Conservation (phyloP, 345 rosid species). For the Gossypium herbaceum region DNA sequence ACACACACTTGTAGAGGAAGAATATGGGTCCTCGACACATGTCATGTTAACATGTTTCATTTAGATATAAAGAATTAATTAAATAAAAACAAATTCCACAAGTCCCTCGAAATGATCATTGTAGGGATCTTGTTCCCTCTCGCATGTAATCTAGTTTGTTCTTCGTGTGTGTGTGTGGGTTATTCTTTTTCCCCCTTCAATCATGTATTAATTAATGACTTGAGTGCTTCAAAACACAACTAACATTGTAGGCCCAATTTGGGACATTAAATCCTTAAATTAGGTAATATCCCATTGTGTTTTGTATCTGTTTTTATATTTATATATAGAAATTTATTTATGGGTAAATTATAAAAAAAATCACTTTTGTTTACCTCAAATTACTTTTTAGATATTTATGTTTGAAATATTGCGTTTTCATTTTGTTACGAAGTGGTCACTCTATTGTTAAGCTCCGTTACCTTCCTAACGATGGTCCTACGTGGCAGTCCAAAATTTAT, state of each 20-base stretch:
- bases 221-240: conserved; percentile 26
- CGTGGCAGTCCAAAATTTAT: too few relatives aligned
- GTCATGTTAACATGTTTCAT: conserved; percentile 35
- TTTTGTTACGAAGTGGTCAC: too few relatives aligned
- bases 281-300: conserved; percentile 31
- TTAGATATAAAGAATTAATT: conserved; percentile 18
- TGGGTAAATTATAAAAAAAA: too few relatives aligned
- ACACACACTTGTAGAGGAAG: neutral
- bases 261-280: conserved; percentile 34
- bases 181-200: conserved; percentile 20
- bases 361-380: too few relatives aligned
- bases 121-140: conserved; percentile 52
- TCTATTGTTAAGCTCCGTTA: too few relatives aligned
- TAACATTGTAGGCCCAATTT: conserved; percentile 40
- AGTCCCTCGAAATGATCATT: conserved; percentile 42
- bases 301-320: neutral
- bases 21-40: conserved; percentile 33
- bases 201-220: conserved; percentile 19
- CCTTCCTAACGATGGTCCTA: too few relatives aligned
- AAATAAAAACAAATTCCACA: conserved; percentile 40
- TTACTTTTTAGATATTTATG: too few relatives aligned
- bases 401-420: too few relatives aligned
- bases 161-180: conserved; percentile 22
- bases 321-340: neutral
- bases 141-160: conserved; percentile 16